Evolutionary conservation across 768 basidiomycete species (phyloP).

Genomic region (Scleroderma bovista): DNA sequence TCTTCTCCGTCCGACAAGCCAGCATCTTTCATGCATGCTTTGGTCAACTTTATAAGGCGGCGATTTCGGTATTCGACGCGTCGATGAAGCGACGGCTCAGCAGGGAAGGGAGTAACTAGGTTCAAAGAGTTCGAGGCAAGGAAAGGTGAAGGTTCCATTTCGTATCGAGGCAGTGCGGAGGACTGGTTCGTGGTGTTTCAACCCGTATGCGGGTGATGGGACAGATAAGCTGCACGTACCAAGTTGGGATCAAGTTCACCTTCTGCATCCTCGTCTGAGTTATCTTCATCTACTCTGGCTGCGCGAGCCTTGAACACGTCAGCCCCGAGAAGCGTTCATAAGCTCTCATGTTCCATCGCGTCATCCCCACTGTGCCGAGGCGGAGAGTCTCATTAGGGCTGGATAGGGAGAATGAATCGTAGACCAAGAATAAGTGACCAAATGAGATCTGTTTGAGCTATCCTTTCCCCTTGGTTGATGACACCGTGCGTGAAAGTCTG

Average conservation of each 20-base stretch:
- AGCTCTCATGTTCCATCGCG: constrained; percentile 26
- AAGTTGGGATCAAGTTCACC: constrained; percentile 24
- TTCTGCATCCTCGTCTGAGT: constrained; percentile 18
- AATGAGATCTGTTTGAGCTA: constrained; percentile 5
- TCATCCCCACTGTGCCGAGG: constrained; percentile 18
- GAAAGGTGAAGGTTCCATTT: constrained; percentile 20
- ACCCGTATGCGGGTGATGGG: not conserved
- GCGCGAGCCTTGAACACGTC: constrained; percentile 24
- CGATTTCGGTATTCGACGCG: constrained; percentile 27
- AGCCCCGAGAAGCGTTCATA: constrained; percentile 22
- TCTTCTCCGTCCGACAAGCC: constrained; percentile 22
- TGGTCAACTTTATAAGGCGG: constrained; percentile 24
- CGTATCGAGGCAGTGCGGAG: constrained; percentile 21
- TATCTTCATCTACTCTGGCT: constrained; percentile 13
- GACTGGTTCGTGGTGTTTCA: constrained; percentile 10
- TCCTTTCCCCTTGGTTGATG: constrained; percentile 17
- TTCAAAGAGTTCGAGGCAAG: constrained; percentile 17
- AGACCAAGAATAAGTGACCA: constrained; percentile 55
- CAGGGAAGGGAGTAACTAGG: constrained; percentile 26
- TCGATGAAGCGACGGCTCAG: constrained; percentile 20
- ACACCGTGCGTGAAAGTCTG: constrained; percentile 15
- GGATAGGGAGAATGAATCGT: constrained; percentile 32
- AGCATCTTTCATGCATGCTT: constrained; percentile 23
- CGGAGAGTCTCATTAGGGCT: constrained; percentile 17
- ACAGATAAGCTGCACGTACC: constrained; percentile 8